Conservation (phyloP, 1,284 basidiomycete species). For the Pyrrhoderma lamaoense region DNA sequence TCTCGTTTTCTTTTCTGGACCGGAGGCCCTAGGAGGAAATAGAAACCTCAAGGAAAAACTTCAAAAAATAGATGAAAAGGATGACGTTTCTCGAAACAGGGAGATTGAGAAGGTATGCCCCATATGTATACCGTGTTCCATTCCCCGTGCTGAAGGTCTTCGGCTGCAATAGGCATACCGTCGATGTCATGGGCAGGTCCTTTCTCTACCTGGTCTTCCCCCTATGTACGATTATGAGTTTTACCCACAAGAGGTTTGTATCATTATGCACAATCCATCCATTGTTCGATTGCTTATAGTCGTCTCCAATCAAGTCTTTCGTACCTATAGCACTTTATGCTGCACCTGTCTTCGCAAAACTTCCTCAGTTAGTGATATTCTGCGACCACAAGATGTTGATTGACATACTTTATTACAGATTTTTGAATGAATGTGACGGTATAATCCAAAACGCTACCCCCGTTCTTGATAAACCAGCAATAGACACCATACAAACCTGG, state of each 20-base stretch:
- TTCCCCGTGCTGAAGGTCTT: background rate
- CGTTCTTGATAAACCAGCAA: slow-evolving; percentile 4
- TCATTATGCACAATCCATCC: background rate
- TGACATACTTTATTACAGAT: background rate
- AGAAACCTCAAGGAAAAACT: slow-evolving; percentile 5
- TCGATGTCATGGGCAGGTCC: background rate
- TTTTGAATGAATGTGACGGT: slow-evolving; percentile 11
- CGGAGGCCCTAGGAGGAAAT: background rate
- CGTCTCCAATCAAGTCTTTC: too few species aligned
- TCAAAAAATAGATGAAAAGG: background rate
- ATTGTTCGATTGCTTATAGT: background rate
- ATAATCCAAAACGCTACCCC: slow-evolving; percentile 7
- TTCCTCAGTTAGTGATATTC: too few species aligned
- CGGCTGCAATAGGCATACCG: background rate
- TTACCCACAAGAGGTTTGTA: slow-evolving; percentile 6
- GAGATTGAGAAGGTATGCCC: background rate
- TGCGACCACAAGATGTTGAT: background rate
- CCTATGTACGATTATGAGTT: slow-evolving; percentile 13
- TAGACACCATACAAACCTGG: slow-evolving; percentile 3
- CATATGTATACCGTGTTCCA: background rate
- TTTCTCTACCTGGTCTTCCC: slow-evolving; percentile 2
- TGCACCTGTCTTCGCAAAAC: too few species aligned
- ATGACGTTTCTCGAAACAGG: background rate
- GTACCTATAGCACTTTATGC: too few species aligned
- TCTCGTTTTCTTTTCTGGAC: slow-evolving; percentile 3